Evolutionary conservation across 768 basidiomycete species (phyloP).

Genomic region (Leccinum longicurvipes): DNA sequence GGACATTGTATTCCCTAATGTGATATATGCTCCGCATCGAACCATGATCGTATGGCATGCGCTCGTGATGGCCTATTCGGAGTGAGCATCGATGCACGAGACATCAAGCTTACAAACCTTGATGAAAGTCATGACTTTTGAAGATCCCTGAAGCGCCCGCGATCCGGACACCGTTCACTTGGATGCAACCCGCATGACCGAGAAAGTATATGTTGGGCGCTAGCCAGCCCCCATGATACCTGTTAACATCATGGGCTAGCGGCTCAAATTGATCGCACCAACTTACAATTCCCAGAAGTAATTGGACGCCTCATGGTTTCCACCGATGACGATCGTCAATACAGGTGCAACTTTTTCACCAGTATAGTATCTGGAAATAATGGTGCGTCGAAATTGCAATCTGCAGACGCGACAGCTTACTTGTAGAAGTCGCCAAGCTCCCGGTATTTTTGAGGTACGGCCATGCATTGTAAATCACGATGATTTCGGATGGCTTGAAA

Average conservation of each 20-base stretch:
- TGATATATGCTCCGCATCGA: slow-evolving; percentile 87
- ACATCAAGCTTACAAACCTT: slow-evolving; percentile 42
- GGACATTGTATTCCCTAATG: slow-evolving; percentile 79
- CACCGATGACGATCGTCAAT: slow-evolving; percentile 91
- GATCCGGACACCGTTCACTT: slow-evolving; percentile 84
- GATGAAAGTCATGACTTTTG: slow-evolving; percentile 68
- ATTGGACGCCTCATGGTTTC: slow-evolving; percentile 96
- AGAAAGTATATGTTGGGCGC: slow-evolving; percentile 97
- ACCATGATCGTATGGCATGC: slow-evolving; percentile 70
- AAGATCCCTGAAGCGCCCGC: slow-evolving; percentile 93
- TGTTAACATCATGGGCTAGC: slow-evolving; percentile 28
- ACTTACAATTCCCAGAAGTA: slow-evolving; percentile 94
- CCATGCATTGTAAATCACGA: slow-evolving; percentile 84
- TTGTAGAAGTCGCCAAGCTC: slow-evolving; percentile 80
- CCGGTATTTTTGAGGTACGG: slow-evolving; percentile 87
- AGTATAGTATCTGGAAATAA: slow-evolving; percentile 70
- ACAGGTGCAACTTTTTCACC: slow-evolving; percentile 80
- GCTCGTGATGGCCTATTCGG: slow-evolving; percentile 70
- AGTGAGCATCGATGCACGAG: slow-evolving; percentile 2
- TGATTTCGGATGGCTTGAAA: slow-evolving; percentile 90
- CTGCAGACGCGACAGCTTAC: slow-evolving; percentile 34
- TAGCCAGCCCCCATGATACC: slow-evolving; percentile 96
- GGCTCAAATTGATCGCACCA: background rate
- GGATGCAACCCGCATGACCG: slow-evolving; percentile 85
- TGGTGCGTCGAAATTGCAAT: slow-evolving; percentile 1